Conservation (phyloP, 2,329 filamentous ascomycete species). For the Venturia aucupariae region DNA sequence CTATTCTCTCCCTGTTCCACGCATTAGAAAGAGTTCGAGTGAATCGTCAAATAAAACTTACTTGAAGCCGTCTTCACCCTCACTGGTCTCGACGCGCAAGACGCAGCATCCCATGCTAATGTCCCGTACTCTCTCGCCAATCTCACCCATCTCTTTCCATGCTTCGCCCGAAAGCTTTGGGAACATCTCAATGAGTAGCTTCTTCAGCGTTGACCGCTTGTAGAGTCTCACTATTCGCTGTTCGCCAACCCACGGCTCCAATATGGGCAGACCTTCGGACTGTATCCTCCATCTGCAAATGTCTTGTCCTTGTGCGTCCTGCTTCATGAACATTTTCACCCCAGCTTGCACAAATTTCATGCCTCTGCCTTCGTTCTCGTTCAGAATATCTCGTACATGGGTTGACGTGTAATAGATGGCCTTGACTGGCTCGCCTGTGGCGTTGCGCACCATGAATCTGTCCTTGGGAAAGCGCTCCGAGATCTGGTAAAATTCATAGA, state of each 20-base stretch:
- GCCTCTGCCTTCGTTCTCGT: slow-evolving; percentile 77
- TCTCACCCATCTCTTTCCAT: slow-evolving; percentile 72
- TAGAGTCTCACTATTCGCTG: slow-evolving; percentile 64
- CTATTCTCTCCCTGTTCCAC: slow-evolving; percentile 58
- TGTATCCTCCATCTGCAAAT: slow-evolving; percentile 94
- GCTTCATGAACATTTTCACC: slow-evolving; percentile 98
- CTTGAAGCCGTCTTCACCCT: slow-evolving; percentile 48
- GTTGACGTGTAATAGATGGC: slow-evolving; percentile 93
- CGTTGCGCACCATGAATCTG: slow-evolving; percentile 94
- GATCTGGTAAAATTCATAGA: slow-evolving; percentile 78
- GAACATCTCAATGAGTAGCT: slow-evolving; percentile 92
- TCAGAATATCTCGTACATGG: slow-evolving; percentile 75
- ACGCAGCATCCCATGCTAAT: slow-evolving; percentile 89
- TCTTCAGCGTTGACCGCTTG: slow-evolving; percentile 69
- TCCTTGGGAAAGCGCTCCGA: slow-evolving; percentile 77
- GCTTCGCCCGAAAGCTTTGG: slow-evolving; percentile 70
- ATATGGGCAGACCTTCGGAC: slow-evolving; percentile 81
- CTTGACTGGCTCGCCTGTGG: slow-evolving; percentile 75
- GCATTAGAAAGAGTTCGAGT: slow-evolving; percentile 12
- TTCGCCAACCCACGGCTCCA: slow-evolving; percentile 82
- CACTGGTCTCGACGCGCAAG: slow-evolving; percentile 69
- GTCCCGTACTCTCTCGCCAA: slow-evolving; percentile 70
- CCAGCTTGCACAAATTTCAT: slow-evolving; percentile 95
- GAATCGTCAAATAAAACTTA: slow-evolving; percentile 22
- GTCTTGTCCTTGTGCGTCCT: slow-evolving; percentile 77